phyloP scores from a whole-genome alignment of 345 rosid genomes.

The Eutrema yunnanense region DNA sequence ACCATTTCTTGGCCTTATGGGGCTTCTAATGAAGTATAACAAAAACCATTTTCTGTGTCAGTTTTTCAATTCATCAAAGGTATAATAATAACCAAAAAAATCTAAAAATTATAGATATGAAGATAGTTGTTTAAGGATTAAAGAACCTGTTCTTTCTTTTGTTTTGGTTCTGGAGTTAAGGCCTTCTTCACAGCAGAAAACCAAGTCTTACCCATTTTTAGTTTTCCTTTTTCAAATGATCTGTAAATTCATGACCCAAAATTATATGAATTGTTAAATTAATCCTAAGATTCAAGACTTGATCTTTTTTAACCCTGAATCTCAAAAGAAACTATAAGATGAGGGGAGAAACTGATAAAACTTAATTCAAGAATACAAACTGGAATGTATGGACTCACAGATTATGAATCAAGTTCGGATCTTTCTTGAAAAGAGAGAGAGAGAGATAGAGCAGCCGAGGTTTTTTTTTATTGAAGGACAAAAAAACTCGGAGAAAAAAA shows the following conservation, averaged over 20 bases:
- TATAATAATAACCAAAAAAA: background rate
- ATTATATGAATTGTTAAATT: background rate
- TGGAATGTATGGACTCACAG: constrained; percentile 16
- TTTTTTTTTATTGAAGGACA: constrained; percentile 17
- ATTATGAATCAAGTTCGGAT: constrained; percentile 16
- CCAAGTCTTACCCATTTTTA: constrained; percentile 76
- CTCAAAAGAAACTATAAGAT: background rate
- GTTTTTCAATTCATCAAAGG: background rate
- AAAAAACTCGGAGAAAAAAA: constrained; percentile 25
- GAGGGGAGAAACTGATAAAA: background rate
- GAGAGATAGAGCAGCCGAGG: background rate
- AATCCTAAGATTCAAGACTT: background rate
- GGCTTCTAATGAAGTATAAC: constrained; percentile 29
- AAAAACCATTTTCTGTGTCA: background rate
- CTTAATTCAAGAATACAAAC: background rate
- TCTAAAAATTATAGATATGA: background rate
- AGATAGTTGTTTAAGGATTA: no score
- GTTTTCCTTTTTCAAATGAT: background rate
- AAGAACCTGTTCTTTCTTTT: constrained; percentile 43
- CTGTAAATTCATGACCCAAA: background rate
- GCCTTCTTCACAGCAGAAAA: constrained; percentile 73
- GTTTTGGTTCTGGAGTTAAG: constrained; percentile 47
- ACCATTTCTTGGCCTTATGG: constrained; percentile 51
- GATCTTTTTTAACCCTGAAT: background rate
- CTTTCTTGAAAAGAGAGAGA: constrained; percentile 1